Base-by-base conservation (phyloP, 2,329 filamentous ascomycete species). In the Pestalotiopsis sp. region DNA sequence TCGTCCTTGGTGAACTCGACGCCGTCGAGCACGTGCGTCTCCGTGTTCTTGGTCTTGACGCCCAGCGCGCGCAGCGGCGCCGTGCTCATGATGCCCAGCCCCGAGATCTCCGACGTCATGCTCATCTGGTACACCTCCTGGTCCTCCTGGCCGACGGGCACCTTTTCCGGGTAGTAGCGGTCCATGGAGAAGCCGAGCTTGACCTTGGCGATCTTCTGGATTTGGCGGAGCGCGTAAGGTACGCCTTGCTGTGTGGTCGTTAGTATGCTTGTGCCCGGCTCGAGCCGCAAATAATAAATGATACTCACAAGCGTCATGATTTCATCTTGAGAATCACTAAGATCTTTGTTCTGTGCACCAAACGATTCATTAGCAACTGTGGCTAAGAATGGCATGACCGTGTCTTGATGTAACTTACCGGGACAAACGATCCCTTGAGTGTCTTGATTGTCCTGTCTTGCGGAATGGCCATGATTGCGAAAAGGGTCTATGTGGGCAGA, bases 101-200 rank as follows among this genome's bases (percentile, higher is more conserved):
- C 57, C 25, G 57, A 60, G 25, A 60, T 27, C 57, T 31, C 31
- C 20, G 57, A 60, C 57, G 25, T 60, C 57, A 60, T 60, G 57
- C 25, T 38, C 57, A 60, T 27, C 20, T 60, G 25, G 57, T 27
- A 38, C 11, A 60, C n/a, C 57, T 31, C 57, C 23, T 13, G 20
- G 56, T 31, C n/a, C 17, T 23, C 49, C 17, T 23, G 17, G n/a
- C 25, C 57, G 20, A 14, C n/a, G 20, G 25, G 25, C 3, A 14
- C 23, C 57, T 27, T 38, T 38, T 60, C 57, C 2, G 57, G 12
- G 25, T 38, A 27, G 25, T 27, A 31, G 25, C 31, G 25, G 20
- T 60, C 57, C 25, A 27, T 60, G 57, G 25, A 31, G 57, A 27
- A 31, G 57, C 57, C 31, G 2, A 60, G 25, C 57, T 60, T 60